A percentile compares a stretch with the other conserved stretches of the same genome.
Conservation (phyloP, 78 protist genomes). For the Dictyostelium purpureum region DNA sequence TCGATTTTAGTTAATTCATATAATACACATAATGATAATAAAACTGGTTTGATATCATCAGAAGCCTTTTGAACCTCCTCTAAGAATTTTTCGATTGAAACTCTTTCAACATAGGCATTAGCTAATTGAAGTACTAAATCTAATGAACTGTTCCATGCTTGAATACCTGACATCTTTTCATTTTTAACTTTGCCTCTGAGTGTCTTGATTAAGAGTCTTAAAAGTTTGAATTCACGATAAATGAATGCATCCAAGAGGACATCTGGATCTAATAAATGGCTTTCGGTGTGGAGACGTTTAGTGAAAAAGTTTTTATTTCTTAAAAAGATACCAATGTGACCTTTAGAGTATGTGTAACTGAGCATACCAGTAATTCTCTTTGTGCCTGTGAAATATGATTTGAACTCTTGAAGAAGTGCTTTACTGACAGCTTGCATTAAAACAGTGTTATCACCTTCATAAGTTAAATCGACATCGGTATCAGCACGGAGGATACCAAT, state of each 20-base stretch:
- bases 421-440: constrained; percentile 77
- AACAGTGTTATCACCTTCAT: constrained; percentile 84
- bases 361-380: constrained; percentile 71
- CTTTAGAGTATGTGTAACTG: constrained; percentile 71
- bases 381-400: constrained; percentile 59
- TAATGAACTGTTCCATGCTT: constrained; percentile 51
- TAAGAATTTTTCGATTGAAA: constrained; percentile 70
- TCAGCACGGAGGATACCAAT: constrained; percentile 69
- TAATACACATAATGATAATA: constrained; percentile 32
- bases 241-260: constrained; percentile 70
- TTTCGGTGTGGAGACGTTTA: constrained; percentile 57
- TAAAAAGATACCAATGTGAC: constrained; percentile 71
- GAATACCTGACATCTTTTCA: constrained; percentile 62
- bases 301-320: constrained; percentile 65
- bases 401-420: constrained; percentile 61
- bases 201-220: constrained; percentile 16
- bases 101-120: constrained; percentile 68
- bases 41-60: constrained; percentile 21
- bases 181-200: constrained; percentile 18
- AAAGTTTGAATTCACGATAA: constrained; percentile 64
- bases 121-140: constrained; percentile 52
- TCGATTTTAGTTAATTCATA: constrained; percentile 67
- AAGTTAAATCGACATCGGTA: constrained; percentile 78
- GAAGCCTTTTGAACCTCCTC: constrained; percentile 40
- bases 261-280: constrained; percentile 55